These are phyloP conservation scores for Dioscorea zingiberensis DNA, from an alignment of 106 monocot genomes.

Conservation along the genomic window DNA sequence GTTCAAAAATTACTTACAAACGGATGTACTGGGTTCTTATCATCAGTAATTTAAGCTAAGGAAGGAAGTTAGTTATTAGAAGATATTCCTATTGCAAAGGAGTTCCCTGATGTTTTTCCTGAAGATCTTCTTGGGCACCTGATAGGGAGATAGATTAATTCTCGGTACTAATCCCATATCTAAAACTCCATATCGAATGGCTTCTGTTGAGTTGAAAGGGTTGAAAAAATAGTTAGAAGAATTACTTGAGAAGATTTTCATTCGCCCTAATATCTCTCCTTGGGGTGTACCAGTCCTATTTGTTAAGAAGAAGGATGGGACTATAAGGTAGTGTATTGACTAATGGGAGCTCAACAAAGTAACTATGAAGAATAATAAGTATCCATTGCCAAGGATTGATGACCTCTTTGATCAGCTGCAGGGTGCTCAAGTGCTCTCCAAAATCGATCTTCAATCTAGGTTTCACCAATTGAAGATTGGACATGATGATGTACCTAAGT, in stretches of 20 bases:
- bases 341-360: background rate
- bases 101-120: no score
- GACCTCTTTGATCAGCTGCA: background rate
- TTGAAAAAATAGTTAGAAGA: background rate
- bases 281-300: constrained; percentile 5
- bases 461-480: background rate
- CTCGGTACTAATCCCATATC: background rate
- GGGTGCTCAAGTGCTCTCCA: background rate
- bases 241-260: background rate
- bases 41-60: no score
- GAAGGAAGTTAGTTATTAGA: no score
- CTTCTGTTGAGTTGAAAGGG: background rate
- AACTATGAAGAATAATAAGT: background rate
- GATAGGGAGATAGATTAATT: background rate
- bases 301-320: background rate
- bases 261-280: background rate
- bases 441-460: background rate
- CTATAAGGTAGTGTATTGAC: background rate
- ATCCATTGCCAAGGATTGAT: background rate
- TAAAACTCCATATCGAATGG: background rate
- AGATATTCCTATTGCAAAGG: no score
- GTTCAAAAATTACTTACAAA: no score
- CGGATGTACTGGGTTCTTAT: no score
- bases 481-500: background rate
- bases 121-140: no score